Conservation (phyloP, 2,329 filamentous ascomycete genomes). For the Hypoxylon sp. region DNA sequence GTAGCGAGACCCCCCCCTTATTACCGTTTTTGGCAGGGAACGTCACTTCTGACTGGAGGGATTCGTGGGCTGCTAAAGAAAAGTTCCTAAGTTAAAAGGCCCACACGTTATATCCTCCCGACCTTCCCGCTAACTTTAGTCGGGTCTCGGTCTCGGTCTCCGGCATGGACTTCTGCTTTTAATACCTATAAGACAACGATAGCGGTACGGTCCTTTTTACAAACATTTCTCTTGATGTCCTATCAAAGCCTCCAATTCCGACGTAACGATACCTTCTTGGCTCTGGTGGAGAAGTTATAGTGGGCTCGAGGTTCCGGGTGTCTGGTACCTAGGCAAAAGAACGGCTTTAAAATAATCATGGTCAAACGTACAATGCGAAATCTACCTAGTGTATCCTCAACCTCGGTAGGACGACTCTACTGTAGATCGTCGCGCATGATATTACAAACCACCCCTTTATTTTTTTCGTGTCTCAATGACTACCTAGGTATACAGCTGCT, state of each 20-base stretch:
- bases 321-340: slow-evolving; percentile 12
- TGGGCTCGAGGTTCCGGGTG: slow-evolving; percentile 14
- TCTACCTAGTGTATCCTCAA: neutral
- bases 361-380: slow-evolving; percentile 14
- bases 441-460: slow-evolving; percentile 3
- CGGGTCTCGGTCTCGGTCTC: slow-evolving; percentile 29
- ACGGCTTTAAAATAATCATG: slow-evolving; percentile 10
- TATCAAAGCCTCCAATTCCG: slow-evolving; percentile 12
- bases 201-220: slow-evolving; percentile 37
- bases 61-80: slow-evolving; percentile 19
- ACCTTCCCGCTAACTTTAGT: slow-evolving; percentile 24
- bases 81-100: slow-evolving; percentile 36
- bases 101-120: slow-evolving; percentile 51
- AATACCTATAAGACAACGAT: slow-evolving; percentile 14
- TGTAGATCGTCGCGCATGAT: slow-evolving; percentile 11
- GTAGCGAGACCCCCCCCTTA: slow-evolving; percentile 33
- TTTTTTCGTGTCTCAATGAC: neutral
- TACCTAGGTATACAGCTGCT: neutral
- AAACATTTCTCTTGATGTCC: neutral
- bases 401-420: slow-evolving; percentile 4
- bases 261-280: slow-evolving; percentile 20
- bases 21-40: slow-evolving; percentile 38
- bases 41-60: slow-evolving; percentile 30
- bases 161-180: slow-evolving; percentile 1
- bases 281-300: slow-evolving; percentile 14